Evolutionary conservation across 805 yeast species (phyloP), one percentile per base, ranked within the genome.

Genomic region (Ogataea parapolymorpha): DNA sequence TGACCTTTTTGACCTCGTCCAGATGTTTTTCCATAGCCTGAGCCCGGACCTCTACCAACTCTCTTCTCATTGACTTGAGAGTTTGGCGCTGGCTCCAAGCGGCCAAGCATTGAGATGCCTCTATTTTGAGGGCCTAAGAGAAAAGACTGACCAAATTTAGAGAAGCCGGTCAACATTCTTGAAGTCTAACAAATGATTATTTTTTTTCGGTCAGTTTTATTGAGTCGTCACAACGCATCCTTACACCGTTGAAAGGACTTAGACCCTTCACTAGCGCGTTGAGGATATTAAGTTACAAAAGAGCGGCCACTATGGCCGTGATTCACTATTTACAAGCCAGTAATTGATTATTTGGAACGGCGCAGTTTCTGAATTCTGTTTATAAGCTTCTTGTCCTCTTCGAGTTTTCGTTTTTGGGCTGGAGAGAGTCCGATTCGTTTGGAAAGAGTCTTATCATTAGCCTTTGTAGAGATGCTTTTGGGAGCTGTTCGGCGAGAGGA

Each of bases 1-100:
- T 91, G 98, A 79, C 99, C 99, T 69, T 93, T 93, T 58, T 87
- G 95, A 72, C 99, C 99, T 63, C 98, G 77, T 35, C 96, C 95
- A 6, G 97, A 80, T 3, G 98, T 93, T 66, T 91, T 90, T 70
- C 99, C 99, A 51, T 77, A 72, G 15, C 89, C 88, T 26, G 95
- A 83, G 30, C 95, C 89, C 17, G 96, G 95, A 68, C 98, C 98
- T 70, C 99, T 81, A 66, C 99, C 99, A 10, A 91, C 72, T 63
- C 96, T 75, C 58, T 81, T 85, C 57, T 72, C 74, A 13, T 71
- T 63, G 37, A 67, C 69, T 30, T 79, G 80, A 0, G 91, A 79
- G 33, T 82, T 80, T 29, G 70, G 70, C 4, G 80, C 71, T 8
- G 90, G 88, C 28, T 69, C 63, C 49, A 84, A 68, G 22, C 59